Base-by-base conservation (phyloP, 2,329 filamentous ascomycete species). In the Cyphellophora attinorum region DNA sequence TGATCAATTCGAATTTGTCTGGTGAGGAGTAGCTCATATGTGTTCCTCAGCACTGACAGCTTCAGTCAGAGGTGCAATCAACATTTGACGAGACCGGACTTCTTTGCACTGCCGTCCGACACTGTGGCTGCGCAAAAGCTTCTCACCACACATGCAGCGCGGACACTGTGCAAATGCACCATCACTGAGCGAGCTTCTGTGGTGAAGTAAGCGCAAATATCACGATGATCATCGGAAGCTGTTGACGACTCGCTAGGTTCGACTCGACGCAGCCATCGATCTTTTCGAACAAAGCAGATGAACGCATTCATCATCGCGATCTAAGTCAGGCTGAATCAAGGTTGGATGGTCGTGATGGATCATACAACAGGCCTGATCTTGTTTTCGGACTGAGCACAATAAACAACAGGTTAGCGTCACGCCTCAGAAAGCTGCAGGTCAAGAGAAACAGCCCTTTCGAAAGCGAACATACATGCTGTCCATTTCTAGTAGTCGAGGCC, bases 401-500 rank as follows among this genome's bases (percentile, higher is more conserved):
- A 14, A 31, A 17, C n/a, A n/a, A n/a, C n/a, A n/a, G n/a, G n/a
- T n/a, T n/a, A n/a, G n/a, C n/a, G n/a, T n/a, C n/a, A n/a, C n/a
- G n/a, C n/a, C n/a, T n/a, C n/a, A n/a, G n/a, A n/a, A n/a, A n/a
- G n/a, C n/a, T n/a, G n/a, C 5, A n/a, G n/a, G n/a, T n/a, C n/a
- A n/a, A n/a, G n/a, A n/a, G n/a, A n/a, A 5, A 13, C 16, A 31
- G 29, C n/a, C 29, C 29, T 6, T 31, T 8, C 29, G n/a, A 14
- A 6, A 16, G 29, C 12, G 29, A 6, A 10, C 29, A 31, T 16
- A 31, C 29, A 10, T 31, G 46, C 11, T 48, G 44, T 33, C 45
- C 45, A 15, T 48, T 48, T 35, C 32, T 50, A 16, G 29, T 51
- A 4, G 17, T 49, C 11, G 49, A 51, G 40, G 46, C 49, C 10